A percentile compares a stretch with the other conserved stretches of the same genome.
These are phyloP conservation scores for Leucocoprinus sp. DNA, from an alignment of 768 basidiomycete species.

Conservation along the genomic window DNA sequence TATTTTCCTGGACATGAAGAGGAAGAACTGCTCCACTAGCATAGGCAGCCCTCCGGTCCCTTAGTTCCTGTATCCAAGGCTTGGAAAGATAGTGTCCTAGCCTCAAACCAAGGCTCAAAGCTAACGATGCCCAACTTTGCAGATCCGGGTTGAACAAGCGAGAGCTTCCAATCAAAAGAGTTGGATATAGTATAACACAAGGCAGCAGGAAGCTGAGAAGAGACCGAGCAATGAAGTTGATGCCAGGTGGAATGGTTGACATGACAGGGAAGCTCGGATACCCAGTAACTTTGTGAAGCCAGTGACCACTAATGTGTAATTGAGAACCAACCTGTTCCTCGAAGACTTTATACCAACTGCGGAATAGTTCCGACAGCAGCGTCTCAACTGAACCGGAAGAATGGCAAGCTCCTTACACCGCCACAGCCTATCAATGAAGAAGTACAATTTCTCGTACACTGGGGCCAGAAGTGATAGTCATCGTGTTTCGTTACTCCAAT, in stretches of 20 bases:
- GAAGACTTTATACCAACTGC: no score
- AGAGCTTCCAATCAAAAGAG: neutral
- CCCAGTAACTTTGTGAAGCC: no score
- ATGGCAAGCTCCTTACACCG: no score
- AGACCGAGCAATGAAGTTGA: neutral
- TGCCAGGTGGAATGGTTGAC: neutral
- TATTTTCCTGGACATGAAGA: constrained; percentile 12
- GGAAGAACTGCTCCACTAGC: constrained; percentile 12
- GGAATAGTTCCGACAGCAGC: no score
- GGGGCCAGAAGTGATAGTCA: no score
- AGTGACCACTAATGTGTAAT: no score
- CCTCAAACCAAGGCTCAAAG: neutral
- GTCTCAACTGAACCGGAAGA: no score
- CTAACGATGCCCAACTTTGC: neutral
- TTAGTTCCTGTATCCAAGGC: neutral
- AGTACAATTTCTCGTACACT: no score
- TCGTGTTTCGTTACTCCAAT: no score
- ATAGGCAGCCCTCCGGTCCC: constrained; percentile 7
- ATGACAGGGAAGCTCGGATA: no score
- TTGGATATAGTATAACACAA: neutral
- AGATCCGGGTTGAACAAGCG: neutral
- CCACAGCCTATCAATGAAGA: no score
- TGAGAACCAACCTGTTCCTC: no score
- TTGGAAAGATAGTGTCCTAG: neutral
- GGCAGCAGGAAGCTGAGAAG: neutral